Base-by-base conservation (phyloP, 2,329 filamentous ascomycete genomes). In the Hansfordia pulvinata region DNA sequence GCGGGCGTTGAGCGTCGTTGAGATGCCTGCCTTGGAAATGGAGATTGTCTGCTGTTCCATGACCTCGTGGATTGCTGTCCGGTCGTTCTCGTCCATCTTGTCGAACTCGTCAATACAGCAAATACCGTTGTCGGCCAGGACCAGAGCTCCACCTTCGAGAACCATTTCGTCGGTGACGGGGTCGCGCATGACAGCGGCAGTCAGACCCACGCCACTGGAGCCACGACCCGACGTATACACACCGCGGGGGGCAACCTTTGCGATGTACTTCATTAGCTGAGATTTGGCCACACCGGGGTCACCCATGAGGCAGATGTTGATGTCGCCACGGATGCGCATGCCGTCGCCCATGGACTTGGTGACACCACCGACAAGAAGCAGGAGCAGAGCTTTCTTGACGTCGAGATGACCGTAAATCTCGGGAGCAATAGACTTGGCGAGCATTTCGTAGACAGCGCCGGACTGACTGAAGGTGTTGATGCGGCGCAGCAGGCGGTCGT, bases 251-350 rank as follows among this genome's bases (percentile, higher is more conserved):
- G 90, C 88, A 17, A 98, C 90, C 59, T 98, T 96, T 38, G 85
- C 84, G 49, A 98, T 96, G 53, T 98, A 98, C 58, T 94, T 96
- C 39, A 98, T 69, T 39, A 98, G 62, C 60, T 98, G 90, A 19
- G 90, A 98, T 60, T 98, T 98, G 59, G 90, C 90, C 48, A 98
- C 90, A 83, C 90, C 90, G 49, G 90, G 90, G 47, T 98, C 90
- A 66, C 90, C 90, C 90, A 98, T 98, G 46, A 98, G 60, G 52
- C 90, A 96, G 35, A 98, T 78, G 57, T 98, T 98, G 62, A 98
- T 93, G 47, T 98, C 90, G 43, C 90, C 90, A 66, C 90, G 84
- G 49, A 98, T 98, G 44, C 85, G 80, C 90, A 98, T 96, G 33
- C 90, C 90, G 46, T 98, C 90, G 27, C 85, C 85, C 69, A 96